A percentile compares a stretch with the other conserved stretches of the same genome.
Conservation (phyloP, 768 basidiomycete genomes). For the Naematelia aurantialba region DNA sequence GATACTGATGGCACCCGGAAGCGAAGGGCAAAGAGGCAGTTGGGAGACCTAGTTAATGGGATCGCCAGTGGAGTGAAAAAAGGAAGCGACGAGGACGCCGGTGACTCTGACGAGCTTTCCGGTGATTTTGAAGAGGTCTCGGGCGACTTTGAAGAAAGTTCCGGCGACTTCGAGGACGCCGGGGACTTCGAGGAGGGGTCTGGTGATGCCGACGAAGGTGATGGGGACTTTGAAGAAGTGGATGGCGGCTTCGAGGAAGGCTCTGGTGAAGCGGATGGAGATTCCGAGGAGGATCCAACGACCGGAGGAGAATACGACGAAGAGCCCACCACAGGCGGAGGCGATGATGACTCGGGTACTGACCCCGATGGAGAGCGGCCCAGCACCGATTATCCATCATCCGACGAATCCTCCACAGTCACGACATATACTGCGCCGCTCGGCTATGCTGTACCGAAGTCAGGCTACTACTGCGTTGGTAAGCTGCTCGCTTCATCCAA, state of each 20-base stretch:
- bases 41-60: constrained; percentile 2
- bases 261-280: constrained; percentile 1
- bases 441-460: constrained; percentile 74
- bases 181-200: not conserved
- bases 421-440: constrained; percentile 64
- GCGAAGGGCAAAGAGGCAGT: not conserved
- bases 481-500: constrained; percentile 50
- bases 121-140: not conserved
- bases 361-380: not conserved
- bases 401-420: constrained; percentile 9
- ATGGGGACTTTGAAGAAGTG: constrained; percentile 3
- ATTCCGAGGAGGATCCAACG: not conserved
- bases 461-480: constrained; percentile 96
- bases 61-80: not conserved
- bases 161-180: not conserved
- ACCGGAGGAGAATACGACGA: constrained; percentile 6
- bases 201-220: constrained; percentile 8
- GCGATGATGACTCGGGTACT: not conserved
- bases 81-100: not conserved
- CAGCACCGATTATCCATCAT: not conserved
- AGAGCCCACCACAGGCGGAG: constrained; percentile 6
- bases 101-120: not conserved
- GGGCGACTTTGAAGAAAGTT: not conserved
- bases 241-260: constrained; percentile 1
- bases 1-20: not conserved